Evolutionary conservation across 2,329 filamentous ascomycete genomes (phyloP), one percentile per base, ranked within the genome.

Genomic region (Microcera coccophila): DNA sequence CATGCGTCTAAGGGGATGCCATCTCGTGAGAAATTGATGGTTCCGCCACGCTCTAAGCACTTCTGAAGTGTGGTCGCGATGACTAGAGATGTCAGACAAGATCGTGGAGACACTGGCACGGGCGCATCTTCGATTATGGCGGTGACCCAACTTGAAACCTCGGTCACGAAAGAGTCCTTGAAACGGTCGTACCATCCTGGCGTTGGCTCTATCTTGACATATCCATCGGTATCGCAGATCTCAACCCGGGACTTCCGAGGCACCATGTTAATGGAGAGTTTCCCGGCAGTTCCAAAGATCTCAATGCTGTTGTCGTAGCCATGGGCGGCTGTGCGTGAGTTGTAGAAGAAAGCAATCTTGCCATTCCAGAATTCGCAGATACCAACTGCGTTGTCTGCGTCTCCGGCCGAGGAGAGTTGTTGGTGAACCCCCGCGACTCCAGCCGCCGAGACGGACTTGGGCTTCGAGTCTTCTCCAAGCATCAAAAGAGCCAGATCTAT

Each of bases 11-110:
- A n/a, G n/a, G n/a, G n/a, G n/a, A n/a, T n/a, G 22, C 22, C 22
- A 7, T 26, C 22, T 26, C 7, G 22, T 26, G 22, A 17, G 21
- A 41, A 50, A 11, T 29, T 36, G 11, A 50, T 42, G 16, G 47
- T 50, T 15, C 42, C 38, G 7, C 45, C 47, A 3, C 41, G 47
- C 18, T 32, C 4, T 3, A 50, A 19, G 24, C 47, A 48, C 14
- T 53, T 45, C 34, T 54, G 53, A 9, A 56, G 36, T 1, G 49
- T 52, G 16, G 41, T 41, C 16, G 49, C 52, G 31, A 56, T 54
- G 14, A 45, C 22, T 8, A 56, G 33, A 14, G 39, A 45, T 14
- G 39, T 44, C 2, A 55, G 28, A 3, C 43, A 42, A 5, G 49
- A 47, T 9, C 44, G 36, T 19, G 47, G 8, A 3, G 52, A 48